Percentiles rank a stretch among this genome's conserved stretches.
Conservation (phyloP, 2,329 filamentous ascomycete species). For the Clonostachys byssicola region DNA sequence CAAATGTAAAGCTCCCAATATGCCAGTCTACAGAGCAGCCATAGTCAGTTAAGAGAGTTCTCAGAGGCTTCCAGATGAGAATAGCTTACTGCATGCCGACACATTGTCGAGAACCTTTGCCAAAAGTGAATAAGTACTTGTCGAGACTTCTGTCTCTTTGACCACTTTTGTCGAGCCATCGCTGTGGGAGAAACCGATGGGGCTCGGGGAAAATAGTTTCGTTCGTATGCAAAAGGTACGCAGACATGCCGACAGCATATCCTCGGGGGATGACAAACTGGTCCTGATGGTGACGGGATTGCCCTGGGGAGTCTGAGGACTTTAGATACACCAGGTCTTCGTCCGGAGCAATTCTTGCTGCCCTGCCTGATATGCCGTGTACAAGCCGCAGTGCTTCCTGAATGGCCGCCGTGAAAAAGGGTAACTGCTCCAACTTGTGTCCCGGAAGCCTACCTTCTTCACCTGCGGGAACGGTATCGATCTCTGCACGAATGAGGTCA, state of each 20-base stretch:
- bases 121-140: no score
- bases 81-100: no score
- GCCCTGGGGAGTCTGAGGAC: conserved; percentile 5
- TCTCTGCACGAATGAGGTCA: conserved; percentile 18
- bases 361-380: conserved; percentile 19
- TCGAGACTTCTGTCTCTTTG: no score
- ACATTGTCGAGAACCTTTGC: no score
- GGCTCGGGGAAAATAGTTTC: conserved; percentile 27
- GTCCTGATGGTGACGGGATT: neutral
- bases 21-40: no score
- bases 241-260: conserved; percentile 26
- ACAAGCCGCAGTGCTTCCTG: conserved; percentile 28
- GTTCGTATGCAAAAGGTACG: conserved; percentile 26
- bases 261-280: conserved; percentile 16
- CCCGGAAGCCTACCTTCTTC: conserved; percentile 3
- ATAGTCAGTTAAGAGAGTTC: no score
- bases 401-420: conserved; percentile 29
- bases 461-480: conserved; percentile 12
- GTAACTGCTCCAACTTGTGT: conserved; percentile 23
- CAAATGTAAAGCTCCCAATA: no score
- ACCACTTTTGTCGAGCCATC: conserved; percentile 22
- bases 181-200: conserved; percentile 24
- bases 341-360: conserved; percentile 13
- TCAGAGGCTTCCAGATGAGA: no score
- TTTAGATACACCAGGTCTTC: conserved; percentile 16